A percentile compares a stretch with the other conserved stretches of the same genome.
phyloP scores from a whole-genome alignment of 2,329 filamentous ascomycete species.

The Sporothrix curviconia region DNA sequence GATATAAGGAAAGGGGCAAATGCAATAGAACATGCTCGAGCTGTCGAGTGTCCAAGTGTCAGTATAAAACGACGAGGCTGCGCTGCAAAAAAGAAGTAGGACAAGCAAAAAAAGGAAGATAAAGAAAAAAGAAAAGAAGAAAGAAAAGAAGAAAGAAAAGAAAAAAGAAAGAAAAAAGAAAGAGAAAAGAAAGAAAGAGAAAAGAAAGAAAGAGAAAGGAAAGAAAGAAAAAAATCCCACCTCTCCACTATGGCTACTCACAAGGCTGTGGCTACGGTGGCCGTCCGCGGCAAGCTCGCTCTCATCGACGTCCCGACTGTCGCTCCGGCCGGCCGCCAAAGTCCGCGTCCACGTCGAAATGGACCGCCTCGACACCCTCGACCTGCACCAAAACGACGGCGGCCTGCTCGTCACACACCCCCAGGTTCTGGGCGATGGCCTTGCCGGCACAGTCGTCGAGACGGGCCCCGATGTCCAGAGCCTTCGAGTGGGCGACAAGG shows the following conservation, averaged over 20 bases:
- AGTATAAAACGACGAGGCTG: too few relatives aligned
- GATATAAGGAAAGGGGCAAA: too few relatives aligned
- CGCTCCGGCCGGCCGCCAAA: slow-evolving; percentile 37
- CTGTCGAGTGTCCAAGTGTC: too few relatives aligned
- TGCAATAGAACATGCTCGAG: too few relatives aligned
- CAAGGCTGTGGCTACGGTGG: neutral
- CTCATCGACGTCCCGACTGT: slow-evolving; percentile 21
- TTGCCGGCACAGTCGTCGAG: slow-evolving; percentile 34
- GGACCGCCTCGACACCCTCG: slow-evolving; percentile 56
- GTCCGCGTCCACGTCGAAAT: slow-evolving; percentile 48
- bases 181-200: too few relatives aligned
- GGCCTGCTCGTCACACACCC: slow-evolving; percentile 44
- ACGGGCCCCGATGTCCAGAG: neutral
- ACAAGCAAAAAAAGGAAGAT: neutral
- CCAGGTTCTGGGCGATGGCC: slow-evolving; percentile 45
- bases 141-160: neutral
- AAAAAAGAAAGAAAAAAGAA: too few relatives aligned
- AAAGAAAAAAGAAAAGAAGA: neutral
- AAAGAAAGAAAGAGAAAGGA: too few relatives aligned
- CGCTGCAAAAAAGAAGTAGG: too few relatives aligned
- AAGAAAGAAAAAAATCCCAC: too few relatives aligned
- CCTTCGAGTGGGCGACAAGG: neutral
- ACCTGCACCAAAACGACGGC: slow-evolving; percentile 56
- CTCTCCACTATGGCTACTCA: too few relatives aligned
- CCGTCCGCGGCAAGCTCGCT: neutral